phyloP scores from a whole-genome alignment of 2,329 filamentous ascomycete species.

The Ophiocordyceps sinensis region DNA sequence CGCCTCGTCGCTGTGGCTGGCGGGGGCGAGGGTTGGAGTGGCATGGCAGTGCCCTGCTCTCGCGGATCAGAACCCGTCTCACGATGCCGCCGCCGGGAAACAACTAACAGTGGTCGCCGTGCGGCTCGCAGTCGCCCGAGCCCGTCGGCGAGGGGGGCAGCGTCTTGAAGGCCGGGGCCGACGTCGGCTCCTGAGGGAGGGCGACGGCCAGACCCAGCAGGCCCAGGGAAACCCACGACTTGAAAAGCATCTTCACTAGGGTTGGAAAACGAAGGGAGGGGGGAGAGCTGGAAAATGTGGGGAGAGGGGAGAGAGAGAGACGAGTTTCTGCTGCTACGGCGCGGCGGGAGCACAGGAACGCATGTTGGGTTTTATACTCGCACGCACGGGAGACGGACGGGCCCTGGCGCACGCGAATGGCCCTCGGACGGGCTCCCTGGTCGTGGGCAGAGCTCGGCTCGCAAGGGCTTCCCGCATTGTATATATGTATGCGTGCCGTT shows the following conservation, averaged over 20 bases:
- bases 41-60: slow-evolving; percentile 6
- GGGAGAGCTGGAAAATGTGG: neutral
- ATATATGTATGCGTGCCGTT: neutral
- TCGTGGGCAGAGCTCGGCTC: neutral
- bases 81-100: neutral
- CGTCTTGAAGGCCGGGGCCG: neutral
- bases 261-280: neutral
- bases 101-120: slow-evolving; percentile 7
- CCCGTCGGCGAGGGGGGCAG: slow-evolving; percentile 8
- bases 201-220: slow-evolving; percentile 5
- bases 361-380: too few species aligned
- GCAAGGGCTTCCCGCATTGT: too few species aligned
- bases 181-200: neutral
- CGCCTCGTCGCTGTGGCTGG: neutral
- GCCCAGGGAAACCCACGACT: slow-evolving; percentile 4
- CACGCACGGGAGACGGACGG: too few species aligned
- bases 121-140: slow-evolving; percentile 5
- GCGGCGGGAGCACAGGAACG: too few species aligned
- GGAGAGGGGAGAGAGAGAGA: neutral
- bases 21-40: neutral
- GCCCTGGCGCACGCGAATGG: too few species aligned
- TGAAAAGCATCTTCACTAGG: slow-evolving; percentile 4
- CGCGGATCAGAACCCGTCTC: neutral
- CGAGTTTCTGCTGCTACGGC: too few species aligned
- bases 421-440: too few species aligned